Conservation (phyloP, 2,329 filamentous ascomycete species). For the Clathrospora elynae region DNA sequence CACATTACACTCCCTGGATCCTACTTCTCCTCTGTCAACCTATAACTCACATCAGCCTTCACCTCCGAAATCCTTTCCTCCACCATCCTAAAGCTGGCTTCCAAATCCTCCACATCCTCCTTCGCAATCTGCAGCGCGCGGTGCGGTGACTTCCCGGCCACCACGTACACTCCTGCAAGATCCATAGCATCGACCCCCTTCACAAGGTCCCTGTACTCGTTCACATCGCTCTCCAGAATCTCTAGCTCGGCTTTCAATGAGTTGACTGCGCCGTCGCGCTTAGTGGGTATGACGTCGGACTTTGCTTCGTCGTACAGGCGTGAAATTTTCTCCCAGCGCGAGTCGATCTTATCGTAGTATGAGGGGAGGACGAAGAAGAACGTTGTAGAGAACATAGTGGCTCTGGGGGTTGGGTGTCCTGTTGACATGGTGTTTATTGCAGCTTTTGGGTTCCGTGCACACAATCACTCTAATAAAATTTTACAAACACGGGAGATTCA, state of each 20-base stretch:
- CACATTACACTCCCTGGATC: neutral
- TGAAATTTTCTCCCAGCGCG: slow-evolving; percentile 8
- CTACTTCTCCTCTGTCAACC: slow-evolving; percentile 5
- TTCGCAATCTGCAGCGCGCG: slow-evolving; percentile 21
- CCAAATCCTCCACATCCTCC: slow-evolving; percentile 19
- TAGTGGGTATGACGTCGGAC: slow-evolving; percentile 7
- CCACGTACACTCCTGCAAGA: slow-evolving; percentile 19
- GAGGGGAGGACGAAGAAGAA: slow-evolving; percentile 18
- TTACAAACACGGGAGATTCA: too few relatives aligned
- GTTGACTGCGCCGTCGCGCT: slow-evolving; percentile 9
- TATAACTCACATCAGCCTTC: slow-evolving; percentile 16
- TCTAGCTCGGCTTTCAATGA: slow-evolving; percentile 22
- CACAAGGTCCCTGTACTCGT: slow-evolving; percentile 10
- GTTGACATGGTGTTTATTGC: slow-evolving; percentile 1
- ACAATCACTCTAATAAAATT: neutral
- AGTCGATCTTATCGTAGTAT: slow-evolving; percentile 14
- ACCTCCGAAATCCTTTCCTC: slow-evolving; percentile 12
- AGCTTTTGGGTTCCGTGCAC: neutral
- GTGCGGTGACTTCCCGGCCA: slow-evolving; percentile 11
- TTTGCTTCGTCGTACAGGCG: slow-evolving; percentile 11
- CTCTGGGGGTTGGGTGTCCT: neutral
- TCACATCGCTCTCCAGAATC: slow-evolving; percentile 17
- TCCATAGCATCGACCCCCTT: slow-evolving; percentile 15
- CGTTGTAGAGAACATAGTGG: slow-evolving; percentile 7
- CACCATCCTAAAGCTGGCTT: slow-evolving; percentile 9